Evolutionary conservation across 352 stramenopile species (phyloP), one percentile per base, ranked within the genome.

Genomic region (Pythium pyrilobum): DNA sequence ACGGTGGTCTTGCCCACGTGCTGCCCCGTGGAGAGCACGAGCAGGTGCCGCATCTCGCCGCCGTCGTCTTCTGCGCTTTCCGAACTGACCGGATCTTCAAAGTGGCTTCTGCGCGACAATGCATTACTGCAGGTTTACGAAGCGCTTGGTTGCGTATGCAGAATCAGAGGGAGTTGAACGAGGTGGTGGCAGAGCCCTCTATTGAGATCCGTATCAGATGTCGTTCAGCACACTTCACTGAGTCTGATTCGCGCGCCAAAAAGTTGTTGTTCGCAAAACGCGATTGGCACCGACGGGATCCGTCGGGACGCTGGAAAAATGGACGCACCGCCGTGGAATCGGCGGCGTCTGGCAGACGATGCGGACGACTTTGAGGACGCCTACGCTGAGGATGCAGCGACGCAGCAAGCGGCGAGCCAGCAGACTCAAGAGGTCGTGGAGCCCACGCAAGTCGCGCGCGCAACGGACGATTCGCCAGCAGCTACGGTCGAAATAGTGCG

Each of bases 1-100:
- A 96, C 84, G 16, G 94, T 98, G 27, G 96, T 99, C 76, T 99
- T 99, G 48, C 96, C 96, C 52, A 98, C 96, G 64, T 99, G 96
- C 65, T 99, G 96, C 27, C 92, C 85, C 15, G 95, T 98, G 10
- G 84, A 94, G 34, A 94, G 71, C 43, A 94, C 70, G 49, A 94
- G 81, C 38, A 94, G 64, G 48, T 94, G 83, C 64, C 81, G 82
- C 52, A 66, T 61, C 13, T n/a, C 27, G 21, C 27, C 13, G 27
- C 9, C 23, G 25, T 37, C 27, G 1, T 16, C 8, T 38, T 16
- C 28, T 10, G 15, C 11, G 5, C 27, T 28, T n/a, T 3, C 12
- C 3, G 38, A 31, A 36, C 8, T 13, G 13, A 23, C 8, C 16
- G 20, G 41, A 59, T 52, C 46, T 63, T 52, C 40, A 51, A 62